Base-by-base conservation (phyloP, 1,284 basidiomycete species). In the Pisolithus thermaeus region DNA sequence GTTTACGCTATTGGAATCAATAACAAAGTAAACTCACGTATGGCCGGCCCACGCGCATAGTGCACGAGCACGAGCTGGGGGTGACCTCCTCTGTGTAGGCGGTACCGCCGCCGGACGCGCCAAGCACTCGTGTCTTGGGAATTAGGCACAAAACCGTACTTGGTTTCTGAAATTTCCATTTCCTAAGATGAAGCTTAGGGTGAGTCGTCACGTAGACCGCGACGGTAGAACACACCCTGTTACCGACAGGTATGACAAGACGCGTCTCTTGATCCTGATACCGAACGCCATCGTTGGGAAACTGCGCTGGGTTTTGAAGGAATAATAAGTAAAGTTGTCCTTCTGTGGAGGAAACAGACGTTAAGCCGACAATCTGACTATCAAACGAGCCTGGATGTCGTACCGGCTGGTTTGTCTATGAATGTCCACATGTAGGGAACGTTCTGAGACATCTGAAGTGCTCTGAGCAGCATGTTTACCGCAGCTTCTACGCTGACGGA, bases 61-160 rank as follows among this genome's bases (percentile, higher is more conserved):
- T 90, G 87, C 1, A 89, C 76, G 14, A 90, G 76, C 22, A 81
- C 73, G 18, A 90, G 75, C 50, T 80, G 77, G 0, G 81, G 76
- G 57, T 86, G 79, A 0, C 86, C 85, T 20, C 85, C 86, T 62
- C 85, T 87, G 44, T 70, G 54, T 32, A 91, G 71, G 35, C 88
- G 81, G 62, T 79, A 91, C 5, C 86, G 78, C 45, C 85, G 70
- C 45, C 88, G 76, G 25, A 81, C 63, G 30, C 87, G 80, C 64
- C 74, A 83, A 22, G 87, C 87, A 51, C 64, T 68, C 7, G 69
- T 65, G 56, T 90, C 85, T 47, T 70, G 69, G 8, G 73, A 70
- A 40, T 75, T 76, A 9, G 88, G 88, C n/a, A 87, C 67, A 65
- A 87, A 91, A 2, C 88, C 88, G 60, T 70, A 83, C 61, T 84